Evolutionary conservation across 805 yeast genomes (phyloP), one percentile per base, ranked within the genome.

Genomic region (Ogataea siamensis): DNA sequence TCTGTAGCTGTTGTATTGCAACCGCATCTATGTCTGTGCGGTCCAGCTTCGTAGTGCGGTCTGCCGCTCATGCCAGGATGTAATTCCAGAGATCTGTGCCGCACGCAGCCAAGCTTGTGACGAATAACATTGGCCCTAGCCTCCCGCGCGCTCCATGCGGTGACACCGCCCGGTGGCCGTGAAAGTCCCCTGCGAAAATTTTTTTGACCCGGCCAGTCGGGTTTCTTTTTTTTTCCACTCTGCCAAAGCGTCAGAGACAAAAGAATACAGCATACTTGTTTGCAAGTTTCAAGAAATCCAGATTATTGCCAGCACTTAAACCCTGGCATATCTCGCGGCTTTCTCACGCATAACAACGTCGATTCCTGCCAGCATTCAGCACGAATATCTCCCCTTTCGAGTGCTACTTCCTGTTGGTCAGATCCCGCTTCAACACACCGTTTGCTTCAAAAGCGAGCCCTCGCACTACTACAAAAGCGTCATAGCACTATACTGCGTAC

Each of bases 161-260:
- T 9, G 17, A 12, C 19, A 11, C 14, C 25, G 18, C 37, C 37
- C 37, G 31, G 37, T 34, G 18, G 31, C 24, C 15, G n/a, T n/a
- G 30, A 12, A 19, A 13, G 7, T 22, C 40, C 40, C 40, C 40
- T 37, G 40, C 40, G 35, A 37, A 37, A 37, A 37, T 30, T 30
- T 37, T 37, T 36, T 30, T 37, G 35, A 31, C 40, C 40, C 40
- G 40, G 40, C 35, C 27, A 13, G 30, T 24, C 26, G 40, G 40
- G 34, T 36, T 37, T 34, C 31, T 25, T 37, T 37, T 37, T 37
- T 37, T 37, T 37, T 37, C 40, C 35, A 37, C 40, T 26, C 32
- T 28, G 26, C 34, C 31, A 31, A 21, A 30, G 40, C 28, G 39
- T 36, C 34, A 36, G 34, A 36, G 35, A 37, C 35, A 37, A 37